Evolutionary conservation across 2,329 filamentous ascomycete genomes (phyloP).

Genomic region (Colletotrichum sansevieriae): DNA sequence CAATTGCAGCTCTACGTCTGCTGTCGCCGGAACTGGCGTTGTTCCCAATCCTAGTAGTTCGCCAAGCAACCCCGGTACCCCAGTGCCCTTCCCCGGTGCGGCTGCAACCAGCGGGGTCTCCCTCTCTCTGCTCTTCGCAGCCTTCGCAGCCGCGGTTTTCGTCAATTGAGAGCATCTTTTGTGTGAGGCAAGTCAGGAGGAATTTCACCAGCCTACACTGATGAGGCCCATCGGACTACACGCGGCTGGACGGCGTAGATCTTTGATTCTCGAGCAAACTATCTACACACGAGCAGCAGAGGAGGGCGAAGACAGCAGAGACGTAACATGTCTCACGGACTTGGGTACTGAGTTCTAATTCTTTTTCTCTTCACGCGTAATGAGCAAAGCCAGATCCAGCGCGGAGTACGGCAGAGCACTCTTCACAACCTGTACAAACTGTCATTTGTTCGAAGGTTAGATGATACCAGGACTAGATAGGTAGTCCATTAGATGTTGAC

Average conservation of each 20-base stretch:
- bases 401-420: slow-evolving; percentile 16
- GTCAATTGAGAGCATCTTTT: slow-evolving; percentile 38
- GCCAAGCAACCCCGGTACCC: too few relatives aligned
- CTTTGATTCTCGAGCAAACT: neutral
- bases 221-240: neutral
- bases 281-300: too few relatives aligned
- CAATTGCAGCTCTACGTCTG: slow-evolving; percentile 34
- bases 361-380: slow-evolving; percentile 4
- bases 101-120: slow-evolving; percentile 39
- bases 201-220: neutral
- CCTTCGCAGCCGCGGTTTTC: slow-evolving; percentile 45
- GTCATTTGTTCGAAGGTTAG: slow-evolving; percentile 12
- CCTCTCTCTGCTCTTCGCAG: slow-evolving; percentile 31
- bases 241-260: slow-evolving; percentile 3
- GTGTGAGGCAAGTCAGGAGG: neutral
- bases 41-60: neutral
- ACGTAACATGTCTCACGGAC: neutral
- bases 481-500: slow-evolving; percentile 15
- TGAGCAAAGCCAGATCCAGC: slow-evolving; percentile 16
- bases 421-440: slow-evolving; percentile 26
- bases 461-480: slow-evolving; percentile 36
- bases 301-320: too few relatives aligned
- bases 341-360: neutral
- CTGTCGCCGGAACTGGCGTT: slow-evolving; percentile 5
- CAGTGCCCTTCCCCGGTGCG: slow-evolving; percentile 30